phyloP scores from a whole-genome alignment of 352 stramenopile species.

The Peronospora tabacina region DNA sequence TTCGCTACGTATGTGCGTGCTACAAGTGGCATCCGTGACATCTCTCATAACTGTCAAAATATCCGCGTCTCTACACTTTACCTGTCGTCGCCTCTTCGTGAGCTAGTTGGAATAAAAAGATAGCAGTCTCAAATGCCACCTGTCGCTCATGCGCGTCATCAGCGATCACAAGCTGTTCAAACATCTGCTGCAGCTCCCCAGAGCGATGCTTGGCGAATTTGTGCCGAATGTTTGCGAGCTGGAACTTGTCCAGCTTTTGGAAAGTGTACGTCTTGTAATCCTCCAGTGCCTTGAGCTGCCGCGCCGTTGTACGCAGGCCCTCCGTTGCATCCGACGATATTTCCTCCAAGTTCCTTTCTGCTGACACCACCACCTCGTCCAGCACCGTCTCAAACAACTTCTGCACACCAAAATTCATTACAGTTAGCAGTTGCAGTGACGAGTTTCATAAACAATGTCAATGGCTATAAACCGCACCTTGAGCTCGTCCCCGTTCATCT shows the following conservation, averaged over 20 bases:
- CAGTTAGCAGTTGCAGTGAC: not conserved
- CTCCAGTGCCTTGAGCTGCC: conserved; percentile 45
- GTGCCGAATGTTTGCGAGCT: conserved; percentile 33
- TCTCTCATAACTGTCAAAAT: conserved; percentile 2
- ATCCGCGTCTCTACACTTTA: conserved; percentile 11
- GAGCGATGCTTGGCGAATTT: conserved; percentile 57
- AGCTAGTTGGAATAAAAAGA: conserved; percentile 64
- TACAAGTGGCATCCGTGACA: conserved; percentile 5
- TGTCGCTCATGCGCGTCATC: conserved; percentile 41
- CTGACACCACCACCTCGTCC: conserved; percentile 51
- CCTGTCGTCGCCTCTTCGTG: conserved; percentile 29
- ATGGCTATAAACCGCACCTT: conserved; percentile 30
- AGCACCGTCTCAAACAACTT: conserved; percentile 64
- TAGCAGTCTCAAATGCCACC: conserved; percentile 43
- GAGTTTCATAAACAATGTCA: not conserved
- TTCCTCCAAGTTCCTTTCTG: conserved; percentile 45
- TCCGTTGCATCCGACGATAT: conserved; percentile 47
- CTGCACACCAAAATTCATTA: conserved; percentile 17
- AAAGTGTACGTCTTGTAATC: conserved; percentile 46
- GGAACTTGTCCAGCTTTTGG: conserved; percentile 35
- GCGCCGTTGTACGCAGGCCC: conserved; percentile 32
- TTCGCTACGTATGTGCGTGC: not conserved
- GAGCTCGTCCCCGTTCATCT: conserved; percentile 61
- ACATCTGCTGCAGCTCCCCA: conserved; percentile 56
- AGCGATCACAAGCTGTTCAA: conserved; percentile 56